phyloP scores from a whole-genome alignment of 768 basidiomycete genomes.

The Calocybe indica region DNA sequence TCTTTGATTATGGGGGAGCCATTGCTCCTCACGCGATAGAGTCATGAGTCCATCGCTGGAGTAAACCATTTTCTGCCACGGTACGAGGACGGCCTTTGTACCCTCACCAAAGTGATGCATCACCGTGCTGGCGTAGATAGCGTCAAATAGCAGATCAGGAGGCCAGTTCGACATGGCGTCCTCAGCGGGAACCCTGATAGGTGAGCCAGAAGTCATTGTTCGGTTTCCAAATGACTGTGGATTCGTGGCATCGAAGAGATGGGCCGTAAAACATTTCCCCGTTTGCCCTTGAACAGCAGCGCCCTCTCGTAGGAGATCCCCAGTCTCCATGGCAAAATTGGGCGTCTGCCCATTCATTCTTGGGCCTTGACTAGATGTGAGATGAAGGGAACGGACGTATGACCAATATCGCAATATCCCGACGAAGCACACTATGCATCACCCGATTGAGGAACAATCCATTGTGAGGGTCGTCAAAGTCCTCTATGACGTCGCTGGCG shows the following conservation, averaged over 20 bases:
- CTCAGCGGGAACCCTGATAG: constrained; percentile 9
- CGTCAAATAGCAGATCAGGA: constrained; percentile 14
- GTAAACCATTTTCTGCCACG: constrained; percentile 1
- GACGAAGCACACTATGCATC: constrained; percentile 8
- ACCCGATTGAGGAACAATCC: constrained; percentile 10
- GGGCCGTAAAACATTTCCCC: constrained; percentile 10
- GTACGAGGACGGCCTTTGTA: not conserved
- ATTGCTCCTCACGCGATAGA: not conserved
- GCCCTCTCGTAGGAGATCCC: no score
- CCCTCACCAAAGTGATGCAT: constrained; percentile 9
- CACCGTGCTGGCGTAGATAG: constrained; percentile 11
- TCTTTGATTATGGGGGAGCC: not conserved
- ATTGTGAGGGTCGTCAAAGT: constrained; percentile 11
- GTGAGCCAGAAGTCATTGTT: constrained; percentile 1
- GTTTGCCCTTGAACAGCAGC: no score
- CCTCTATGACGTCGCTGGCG: constrained; percentile 10
- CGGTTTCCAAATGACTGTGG: not conserved
- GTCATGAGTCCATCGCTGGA: not conserved
- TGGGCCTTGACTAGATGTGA: not conserved
- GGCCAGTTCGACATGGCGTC: constrained; percentile 6
- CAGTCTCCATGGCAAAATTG: constrained; percentile 11
- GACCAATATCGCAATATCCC: constrained; percentile 10
- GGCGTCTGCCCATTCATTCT: constrained; percentile 7
- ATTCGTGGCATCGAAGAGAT: constrained; percentile 5
- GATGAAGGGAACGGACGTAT: constrained; percentile 3